phyloP scores from a whole-genome alignment of 495 filamentous ascomycete species.

The Friedmanniomyces endolithicus region DNA sequence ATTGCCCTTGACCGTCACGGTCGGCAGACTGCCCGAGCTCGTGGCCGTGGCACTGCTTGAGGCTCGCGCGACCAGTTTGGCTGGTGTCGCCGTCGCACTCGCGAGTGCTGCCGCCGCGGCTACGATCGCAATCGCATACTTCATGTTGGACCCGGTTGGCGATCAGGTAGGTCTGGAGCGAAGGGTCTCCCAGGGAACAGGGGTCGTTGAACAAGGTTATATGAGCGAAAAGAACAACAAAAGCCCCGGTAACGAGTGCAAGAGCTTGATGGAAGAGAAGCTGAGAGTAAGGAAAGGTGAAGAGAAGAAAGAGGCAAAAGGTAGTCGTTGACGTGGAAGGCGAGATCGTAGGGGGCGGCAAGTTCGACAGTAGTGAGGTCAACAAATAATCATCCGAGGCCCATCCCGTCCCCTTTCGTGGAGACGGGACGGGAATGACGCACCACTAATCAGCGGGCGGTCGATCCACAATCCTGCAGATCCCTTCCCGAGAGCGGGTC shows the following conservation, averaged over 20 bases:
- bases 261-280: neutral
- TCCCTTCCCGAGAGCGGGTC: too few species aligned
- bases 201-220: neutral
- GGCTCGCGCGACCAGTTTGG: slow-evolving; percentile 17
- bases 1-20: slow-evolving; percentile 37
- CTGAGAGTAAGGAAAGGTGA: neutral
- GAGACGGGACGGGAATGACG: too few species aligned
- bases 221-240: neutral
- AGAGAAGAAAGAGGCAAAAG: too few species aligned
- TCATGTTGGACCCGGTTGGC: slow-evolving; percentile 21
- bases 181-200: neutral
- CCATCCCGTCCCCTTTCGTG: too few species aligned
- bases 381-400: too few species aligned
- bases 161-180: neutral
- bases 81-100: slow-evolving; percentile 18
- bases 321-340: neutral
- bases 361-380: neutral
- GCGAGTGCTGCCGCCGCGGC: slow-evolving; percentile 22
- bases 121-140: slow-evolving; percentile 20
- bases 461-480: too few species aligned
- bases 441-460: too few species aligned
- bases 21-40: slow-evolving; percentile 24
- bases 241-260: neutral
- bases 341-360: neutral
- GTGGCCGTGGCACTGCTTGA: slow-evolving; percentile 1